A percentile compares a stretch with the other conserved stretches of the same genome.
These are phyloP conservation scores for Acacia confusa DNA, from an alignment of 306 rosid species.

Conservation along the genomic window DNA sequence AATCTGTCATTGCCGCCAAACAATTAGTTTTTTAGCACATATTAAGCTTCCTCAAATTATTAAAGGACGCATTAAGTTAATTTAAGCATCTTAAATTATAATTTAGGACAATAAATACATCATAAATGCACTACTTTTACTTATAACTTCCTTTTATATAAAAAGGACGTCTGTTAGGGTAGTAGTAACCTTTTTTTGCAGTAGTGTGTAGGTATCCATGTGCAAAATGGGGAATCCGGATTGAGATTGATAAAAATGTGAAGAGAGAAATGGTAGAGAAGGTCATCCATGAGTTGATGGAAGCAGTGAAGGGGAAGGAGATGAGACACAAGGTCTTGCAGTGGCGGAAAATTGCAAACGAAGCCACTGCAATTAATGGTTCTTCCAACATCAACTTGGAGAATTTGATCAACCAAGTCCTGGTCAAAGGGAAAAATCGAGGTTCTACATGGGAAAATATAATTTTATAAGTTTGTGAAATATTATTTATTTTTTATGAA, in stretches of 20 bases:
- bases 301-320: not conserved
- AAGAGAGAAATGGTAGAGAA: not conserved
- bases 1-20: too few species aligned
- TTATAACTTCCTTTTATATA: too few species aligned
- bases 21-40: too few species aligned
- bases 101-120: too few species aligned
- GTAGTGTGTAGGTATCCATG: not conserved
- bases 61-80: too few species aligned
- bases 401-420: not conserved
- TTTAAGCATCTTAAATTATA: too few species aligned
- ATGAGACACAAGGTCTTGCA: not conserved
- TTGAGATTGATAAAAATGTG: not conserved
- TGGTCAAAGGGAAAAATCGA: not conserved
- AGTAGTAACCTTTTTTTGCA: too few species aligned
- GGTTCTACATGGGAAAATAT: not conserved
- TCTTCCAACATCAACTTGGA: not conserved
- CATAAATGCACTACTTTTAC: too few species aligned
- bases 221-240: not conserved
- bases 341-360: not conserved
- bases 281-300: not conserved
- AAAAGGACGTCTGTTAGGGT: too few species aligned
- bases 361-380: not conserved
- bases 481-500: not conserved
- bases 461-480: not conserved
- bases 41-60: too few species aligned